These are phyloP conservation scores for Sporothrix brunneoviolacea DNA, from an alignment of 2,329 filamentous ascomycete species.

Conservation along the genomic window DNA sequence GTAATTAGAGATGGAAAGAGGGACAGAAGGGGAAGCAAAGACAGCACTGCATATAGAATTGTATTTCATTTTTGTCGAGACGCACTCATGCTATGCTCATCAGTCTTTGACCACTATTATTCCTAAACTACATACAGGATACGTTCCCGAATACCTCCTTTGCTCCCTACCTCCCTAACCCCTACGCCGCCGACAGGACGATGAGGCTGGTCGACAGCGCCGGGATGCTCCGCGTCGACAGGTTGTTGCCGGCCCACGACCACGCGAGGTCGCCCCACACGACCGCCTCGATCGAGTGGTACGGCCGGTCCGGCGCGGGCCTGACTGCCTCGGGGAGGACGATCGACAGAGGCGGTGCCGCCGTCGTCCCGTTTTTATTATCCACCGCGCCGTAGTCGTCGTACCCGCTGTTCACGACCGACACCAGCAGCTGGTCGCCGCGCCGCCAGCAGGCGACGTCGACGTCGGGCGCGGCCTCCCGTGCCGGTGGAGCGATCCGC, in stretches of 20 bases:
- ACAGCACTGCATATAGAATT: too few relatives aligned
- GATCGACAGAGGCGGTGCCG: not conserved
- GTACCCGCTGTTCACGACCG: constrained; percentile 31
- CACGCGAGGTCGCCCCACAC: constrained; percentile 24
- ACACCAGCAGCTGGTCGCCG: constrained; percentile 26
- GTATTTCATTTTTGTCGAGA: too few relatives aligned
- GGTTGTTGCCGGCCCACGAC: constrained; percentile 20
- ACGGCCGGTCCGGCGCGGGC: not conserved
- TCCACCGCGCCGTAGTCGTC: constrained; percentile 10
- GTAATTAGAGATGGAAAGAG: too few relatives aligned
- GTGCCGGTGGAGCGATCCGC: constrained; percentile 19
- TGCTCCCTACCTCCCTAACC: too few relatives aligned
- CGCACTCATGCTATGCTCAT: too few relatives aligned
- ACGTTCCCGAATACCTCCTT: too few relatives aligned
- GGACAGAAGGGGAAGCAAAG: too few relatives aligned
- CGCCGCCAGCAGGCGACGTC: constrained; percentile 32
- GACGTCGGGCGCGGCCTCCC: constrained; percentile 18
- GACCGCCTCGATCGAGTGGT: constrained; percentile 15
- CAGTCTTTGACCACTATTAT: too few relatives aligned
- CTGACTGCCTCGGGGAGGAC: not conserved
- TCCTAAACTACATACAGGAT: too few relatives aligned
- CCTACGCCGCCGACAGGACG: constrained; percentile 20
- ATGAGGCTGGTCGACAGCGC: constrained; percentile 29
- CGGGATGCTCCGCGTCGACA: constrained; percentile 24
- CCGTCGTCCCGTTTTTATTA: not conserved